A percentile compares a stretch with the other conserved stretches of the same genome.
These are phyloP conservation scores for Phoenix roebelenii DNA, from an alignment of 176 grass and related monocot species.

Conservation along the genomic window DNA sequence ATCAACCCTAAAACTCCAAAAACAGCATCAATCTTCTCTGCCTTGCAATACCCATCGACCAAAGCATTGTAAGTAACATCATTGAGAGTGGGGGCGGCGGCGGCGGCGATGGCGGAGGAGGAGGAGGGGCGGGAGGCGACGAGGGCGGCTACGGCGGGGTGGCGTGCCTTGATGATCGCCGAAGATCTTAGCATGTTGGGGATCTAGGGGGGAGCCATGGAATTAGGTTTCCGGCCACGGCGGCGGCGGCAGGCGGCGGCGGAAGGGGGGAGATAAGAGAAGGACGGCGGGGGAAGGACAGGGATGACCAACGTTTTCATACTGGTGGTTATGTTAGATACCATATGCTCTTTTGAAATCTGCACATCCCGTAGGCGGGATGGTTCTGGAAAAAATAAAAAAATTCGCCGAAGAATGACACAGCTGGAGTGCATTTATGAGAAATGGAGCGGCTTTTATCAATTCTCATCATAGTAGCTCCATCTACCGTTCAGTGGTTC, in stretches of 20 bases:
- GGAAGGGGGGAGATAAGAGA: not conserved
- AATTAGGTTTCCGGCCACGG: not conserved
- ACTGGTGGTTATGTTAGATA: too few relatives aligned
- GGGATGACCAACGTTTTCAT: too few relatives aligned
- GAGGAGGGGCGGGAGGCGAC: not conserved
- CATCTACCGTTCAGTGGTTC: too few relatives aligned
- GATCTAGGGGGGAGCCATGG: not conserved
- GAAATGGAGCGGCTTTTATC: too few relatives aligned
- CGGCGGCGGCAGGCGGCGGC: not conserved
- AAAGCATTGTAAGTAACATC: slow-evolving; percentile 63
- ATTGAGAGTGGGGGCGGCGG: not conserved
- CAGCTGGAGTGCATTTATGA: too few relatives aligned
- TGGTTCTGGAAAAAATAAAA: too few relatives aligned
- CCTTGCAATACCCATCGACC: slow-evolving; percentile 78
- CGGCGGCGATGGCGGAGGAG: not conserved
- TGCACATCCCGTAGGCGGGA: too few relatives aligned
- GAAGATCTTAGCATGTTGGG: slow-evolving; percentile 3
- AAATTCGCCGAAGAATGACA: too few relatives aligned
- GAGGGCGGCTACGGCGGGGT: not conserved
- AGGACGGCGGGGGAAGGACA: not conserved
- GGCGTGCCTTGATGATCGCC: not conserved
- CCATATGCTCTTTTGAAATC: too few relatives aligned
- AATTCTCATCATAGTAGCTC: too few relatives aligned
- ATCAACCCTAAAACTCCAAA: slow-evolving; percentile 42
- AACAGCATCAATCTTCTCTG: slow-evolving; percentile 35